phyloP scores from a whole-genome alignment of 164 flowering plant species.

The Paratinospora sagittata region DNA sequence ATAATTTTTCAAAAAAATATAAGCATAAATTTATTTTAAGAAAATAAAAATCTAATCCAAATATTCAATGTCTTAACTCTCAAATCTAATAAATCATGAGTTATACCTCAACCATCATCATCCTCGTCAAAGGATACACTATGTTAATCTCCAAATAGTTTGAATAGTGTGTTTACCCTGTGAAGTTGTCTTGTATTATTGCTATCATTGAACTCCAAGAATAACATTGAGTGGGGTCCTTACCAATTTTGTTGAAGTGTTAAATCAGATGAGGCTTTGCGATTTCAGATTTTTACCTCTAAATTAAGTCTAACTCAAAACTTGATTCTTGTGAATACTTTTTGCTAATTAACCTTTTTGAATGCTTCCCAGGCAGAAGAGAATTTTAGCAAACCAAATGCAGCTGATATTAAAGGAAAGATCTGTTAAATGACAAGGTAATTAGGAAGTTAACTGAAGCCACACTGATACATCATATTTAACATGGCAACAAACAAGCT shows the following conservation, averaged over 20 bases:
- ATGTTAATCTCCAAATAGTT: too few species aligned
- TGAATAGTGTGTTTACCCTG: too few species aligned
- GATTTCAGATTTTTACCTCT: not conserved
- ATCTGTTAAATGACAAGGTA: not conserved
- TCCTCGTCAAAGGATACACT: too few species aligned
- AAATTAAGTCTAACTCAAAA: not conserved
- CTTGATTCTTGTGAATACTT: not conserved
- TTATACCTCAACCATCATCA: too few species aligned
- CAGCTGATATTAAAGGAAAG: not conserved
- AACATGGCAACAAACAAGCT: slow-evolving; percentile 9
- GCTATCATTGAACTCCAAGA: too few species aligned
- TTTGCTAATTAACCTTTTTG: not conserved
- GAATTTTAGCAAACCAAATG: not conserved
- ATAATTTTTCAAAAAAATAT: too few species aligned
- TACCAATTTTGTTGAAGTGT: not conserved
- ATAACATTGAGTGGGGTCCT: not conserved
- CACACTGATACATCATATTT: not conserved
- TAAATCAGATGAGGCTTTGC: not conserved
- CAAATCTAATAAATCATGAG: too few species aligned
- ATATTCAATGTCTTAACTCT: too few species aligned
- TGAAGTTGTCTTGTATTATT: too few species aligned
- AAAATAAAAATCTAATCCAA: too few species aligned
- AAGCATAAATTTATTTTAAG: too few species aligned
- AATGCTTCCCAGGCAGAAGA: not conserved
- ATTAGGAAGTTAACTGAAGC: not conserved